Base-by-base conservation (phyloP, 208 protist species). In the Wallacemonas sp. region DNA sequence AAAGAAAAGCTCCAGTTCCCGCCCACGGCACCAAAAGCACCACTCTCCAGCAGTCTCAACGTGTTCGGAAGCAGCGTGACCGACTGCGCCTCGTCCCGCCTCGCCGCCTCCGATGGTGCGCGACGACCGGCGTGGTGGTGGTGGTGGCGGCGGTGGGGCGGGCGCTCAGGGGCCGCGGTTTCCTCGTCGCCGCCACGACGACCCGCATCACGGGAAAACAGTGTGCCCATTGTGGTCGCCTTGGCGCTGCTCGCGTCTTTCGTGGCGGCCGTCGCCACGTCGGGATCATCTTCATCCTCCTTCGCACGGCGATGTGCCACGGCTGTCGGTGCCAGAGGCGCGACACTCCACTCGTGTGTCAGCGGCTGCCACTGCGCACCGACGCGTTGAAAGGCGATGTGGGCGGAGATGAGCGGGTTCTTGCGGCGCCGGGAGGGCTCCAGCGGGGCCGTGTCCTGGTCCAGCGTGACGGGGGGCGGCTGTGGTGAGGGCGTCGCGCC, bases 1-100 rank as follows among this genome's bases (percentile, higher is more conserved):
- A 72, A 72, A 26, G 47, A 62, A 31, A 72, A 72, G 59, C 67
- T 72, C 58, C 47, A 53, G 49, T 72, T 72, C n/a, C 67, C 67
- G 31, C 33, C 54, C 2, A 27, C 22, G 11, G n/a, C 6, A 28
- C 58, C 58, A 27, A 62, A 72, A 24, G 55, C 67, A 8, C 38
- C 53, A 31, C 41, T 72, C 31, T 55, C 67, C 19, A 72, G 42
- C 0, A 72, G 59, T 14, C 63, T 30, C 36, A 51, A 36, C 11
- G 63, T 53, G 51, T 68, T 68, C 4, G 63, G 63, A 46, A 68
- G 51, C 51, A 58, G 30, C 51, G 19, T 21, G 3, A 21, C 47
- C 6, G 47, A 6, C 26, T 9, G 31, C 34, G 19, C 21, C 30
- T 61, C 53, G 22, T 38, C 28, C 21, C 21, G 38, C 17, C 17